These are phyloP conservation scores for Fusarium tjaetaba DNA, from an alignment of 2,329 filamentous ascomycete genomes.

Conservation along the genomic window DNA sequence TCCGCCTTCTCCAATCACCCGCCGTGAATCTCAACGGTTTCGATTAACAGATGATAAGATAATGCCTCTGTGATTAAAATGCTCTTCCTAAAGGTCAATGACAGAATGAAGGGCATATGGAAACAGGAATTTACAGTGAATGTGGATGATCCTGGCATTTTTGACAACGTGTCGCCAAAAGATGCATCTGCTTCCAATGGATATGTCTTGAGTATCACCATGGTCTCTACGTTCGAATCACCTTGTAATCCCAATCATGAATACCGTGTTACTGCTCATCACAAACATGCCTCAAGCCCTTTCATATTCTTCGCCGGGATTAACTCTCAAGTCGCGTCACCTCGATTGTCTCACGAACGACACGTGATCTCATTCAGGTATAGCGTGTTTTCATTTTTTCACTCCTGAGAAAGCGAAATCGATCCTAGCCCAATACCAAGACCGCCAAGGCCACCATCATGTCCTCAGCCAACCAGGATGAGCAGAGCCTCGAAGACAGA, in stretches of 20 bases:
- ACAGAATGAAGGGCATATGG: neutral
- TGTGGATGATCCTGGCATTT: neutral
- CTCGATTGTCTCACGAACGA: neutral
- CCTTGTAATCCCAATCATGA: no score
- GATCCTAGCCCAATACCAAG: neutral
- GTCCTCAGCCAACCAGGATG: neutral
- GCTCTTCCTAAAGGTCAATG: rapidly evolving
- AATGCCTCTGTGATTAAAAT: neutral
- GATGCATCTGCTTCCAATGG: neutral
- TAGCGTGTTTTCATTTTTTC: neutral
- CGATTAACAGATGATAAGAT: neutral
- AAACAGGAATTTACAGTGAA: neutral
- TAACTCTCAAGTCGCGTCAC: neutral
- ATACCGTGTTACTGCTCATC: rapidly evolving
- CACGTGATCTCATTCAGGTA: neutral
- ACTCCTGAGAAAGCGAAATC: neutral
- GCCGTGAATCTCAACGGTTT: no score
- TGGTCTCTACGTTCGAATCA: neutral
- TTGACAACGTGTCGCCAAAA: neutral
- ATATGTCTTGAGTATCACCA: rapidly evolving
- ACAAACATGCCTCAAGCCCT: rapidly evolving
- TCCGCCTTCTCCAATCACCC: neutral
- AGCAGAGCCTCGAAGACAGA: no score
- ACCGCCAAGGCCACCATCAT: neutral
- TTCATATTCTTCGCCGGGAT: no score